Conservation (phyloP, 768 basidiomycete genomes). For the Candolleomyces aberdarensis region DNA sequence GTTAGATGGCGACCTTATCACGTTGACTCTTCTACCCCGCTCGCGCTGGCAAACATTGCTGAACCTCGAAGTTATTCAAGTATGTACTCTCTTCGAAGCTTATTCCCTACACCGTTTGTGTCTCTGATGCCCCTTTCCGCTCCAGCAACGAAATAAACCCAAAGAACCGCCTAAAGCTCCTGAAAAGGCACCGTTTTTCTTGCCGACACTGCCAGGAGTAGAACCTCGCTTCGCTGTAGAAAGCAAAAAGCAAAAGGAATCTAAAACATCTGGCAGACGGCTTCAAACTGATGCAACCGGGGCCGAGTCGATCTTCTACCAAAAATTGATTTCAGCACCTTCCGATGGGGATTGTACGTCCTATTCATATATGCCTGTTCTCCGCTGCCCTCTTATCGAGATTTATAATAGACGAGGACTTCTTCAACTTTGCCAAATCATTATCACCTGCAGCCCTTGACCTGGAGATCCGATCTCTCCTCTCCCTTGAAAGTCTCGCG, state of each 20-base stretch:
- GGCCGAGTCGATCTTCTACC: slow-evolving; percentile 67
- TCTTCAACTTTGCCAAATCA: slow-evolving; percentile 82
- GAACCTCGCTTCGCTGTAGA: slow-evolving; percentile 74
- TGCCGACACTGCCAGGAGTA: slow-evolving; percentile 88
- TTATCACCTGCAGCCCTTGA: slow-evolving; percentile 91
- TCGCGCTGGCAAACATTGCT: slow-evolving; percentile 96
- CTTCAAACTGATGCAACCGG: slow-evolving; percentile 44
- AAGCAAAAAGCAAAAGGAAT: slow-evolving; percentile 34
- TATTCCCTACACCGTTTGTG: too few species aligned
- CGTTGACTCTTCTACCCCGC: slow-evolving; percentile 87
- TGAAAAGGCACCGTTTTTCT: slow-evolving; percentile 95
- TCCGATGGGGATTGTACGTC: slow-evolving; percentile 66
- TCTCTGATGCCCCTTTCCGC: too few species aligned
- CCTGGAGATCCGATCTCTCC: slow-evolving; percentile 81
- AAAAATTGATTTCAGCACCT: slow-evolving; percentile 56
- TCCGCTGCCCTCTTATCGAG: background rate
- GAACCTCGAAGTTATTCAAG: slow-evolving; percentile 92
- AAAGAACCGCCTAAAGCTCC: slow-evolving; percentile 93
- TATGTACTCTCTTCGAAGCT: slow-evolving; percentile 27
- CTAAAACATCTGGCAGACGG: slow-evolving; percentile 49
- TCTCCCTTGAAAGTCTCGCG: slow-evolving; percentile 57
- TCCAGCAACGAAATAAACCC: slow-evolving; percentile 91
- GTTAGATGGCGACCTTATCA: slow-evolving; percentile 87
- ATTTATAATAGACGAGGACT: slow-evolving; percentile 56
- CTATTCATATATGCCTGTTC: background rate